A percentile compares a stretch with the other conserved stretches of the same genome.
phyloP scores from a whole-genome alignment of 495 filamentous ascomycete species.

The Hypoxylon lienhwacheense region DNA sequence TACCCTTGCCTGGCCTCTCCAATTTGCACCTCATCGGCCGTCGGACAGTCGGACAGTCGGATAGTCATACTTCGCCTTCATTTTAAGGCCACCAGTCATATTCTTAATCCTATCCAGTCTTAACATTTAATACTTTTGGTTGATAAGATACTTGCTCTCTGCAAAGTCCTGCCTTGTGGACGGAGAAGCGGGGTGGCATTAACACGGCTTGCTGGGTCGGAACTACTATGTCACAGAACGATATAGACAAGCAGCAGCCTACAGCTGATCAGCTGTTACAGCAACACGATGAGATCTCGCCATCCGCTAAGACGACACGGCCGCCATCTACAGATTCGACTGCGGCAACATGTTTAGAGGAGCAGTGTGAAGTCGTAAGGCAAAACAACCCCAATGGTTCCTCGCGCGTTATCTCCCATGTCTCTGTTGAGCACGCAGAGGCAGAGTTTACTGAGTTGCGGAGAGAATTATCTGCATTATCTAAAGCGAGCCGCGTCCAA shows the following conservation, averaged over 20 bases:
- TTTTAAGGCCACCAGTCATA: too few species aligned
- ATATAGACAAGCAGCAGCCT: conserved; percentile 15
- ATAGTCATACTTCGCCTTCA: too few species aligned
- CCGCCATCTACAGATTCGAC: conserved; percentile 44
- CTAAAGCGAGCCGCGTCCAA: conserved; percentile 53
- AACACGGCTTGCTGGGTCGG: not conserved
- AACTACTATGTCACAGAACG: conserved; percentile 26
- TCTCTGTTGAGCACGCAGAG: conserved; percentile 73
- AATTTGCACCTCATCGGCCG: too few species aligned
- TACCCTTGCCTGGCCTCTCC: too few species aligned
- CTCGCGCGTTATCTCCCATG: conserved; percentile 49
- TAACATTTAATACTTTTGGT: too few species aligned
- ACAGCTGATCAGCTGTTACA: conserved; percentile 6
- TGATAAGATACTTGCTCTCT: too few species aligned
- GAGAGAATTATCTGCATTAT: conserved; percentile 69
- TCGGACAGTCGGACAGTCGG: too few species aligned
- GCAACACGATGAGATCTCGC: conserved; percentile 1
- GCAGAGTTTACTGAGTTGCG: conserved; percentile 76
- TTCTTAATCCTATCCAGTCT: too few species aligned
- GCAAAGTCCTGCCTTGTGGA: too few species aligned
- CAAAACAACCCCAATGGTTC: conserved; percentile 57
- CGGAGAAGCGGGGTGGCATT: not conserved
- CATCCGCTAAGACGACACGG: conserved; percentile 21
- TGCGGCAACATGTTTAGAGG: conserved; percentile 46
- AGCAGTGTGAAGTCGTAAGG: conserved; percentile 48